Conservation (phyloP, 2,329 filamentous ascomycete genomes). For the Annulohypoxylon truncatum region DNA sequence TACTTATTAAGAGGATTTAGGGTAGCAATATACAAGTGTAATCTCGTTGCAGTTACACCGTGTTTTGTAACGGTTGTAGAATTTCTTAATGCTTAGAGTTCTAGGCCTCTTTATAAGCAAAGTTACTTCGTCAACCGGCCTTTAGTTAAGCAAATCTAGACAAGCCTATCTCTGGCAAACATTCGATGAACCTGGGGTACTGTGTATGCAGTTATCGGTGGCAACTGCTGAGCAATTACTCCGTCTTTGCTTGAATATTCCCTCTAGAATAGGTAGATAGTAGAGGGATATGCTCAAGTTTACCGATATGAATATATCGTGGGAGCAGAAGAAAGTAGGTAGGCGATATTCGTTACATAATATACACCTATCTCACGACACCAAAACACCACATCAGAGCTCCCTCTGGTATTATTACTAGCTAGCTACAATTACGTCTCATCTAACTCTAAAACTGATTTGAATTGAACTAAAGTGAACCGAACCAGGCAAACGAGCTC, state of each 20-base stretch:
- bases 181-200: background rate
- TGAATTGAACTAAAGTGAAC: conserved; percentile 2
- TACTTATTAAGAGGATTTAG: background rate
- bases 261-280: too few species aligned
- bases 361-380: background rate
- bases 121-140: conserved; percentile 9
- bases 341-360: background rate
- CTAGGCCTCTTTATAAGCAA: conserved; percentile 1
- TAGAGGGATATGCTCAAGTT: too few species aligned
- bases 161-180: background rate
- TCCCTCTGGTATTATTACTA: conserved; percentile 20
- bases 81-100: background rate
- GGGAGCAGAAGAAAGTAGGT: too few species aligned
- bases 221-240: background rate
- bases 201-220: background rate
- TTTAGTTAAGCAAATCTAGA: conserved; percentile 11
- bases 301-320: too few species aligned
- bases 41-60: background rate
- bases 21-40: conserved; percentile 2
- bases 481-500: background rate
- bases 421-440: background rate
- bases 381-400: background rate
- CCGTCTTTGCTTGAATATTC: background rate
- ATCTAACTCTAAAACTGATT: background rate
- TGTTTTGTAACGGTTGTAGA: conserved; percentile 5